A percentile compares a stretch with the other conserved stretches of the same genome.
These are phyloP conservation scores for Prunus fruticosa DNA, from an alignment of 306 rosid genomes.

Conservation along the genomic window DNA sequence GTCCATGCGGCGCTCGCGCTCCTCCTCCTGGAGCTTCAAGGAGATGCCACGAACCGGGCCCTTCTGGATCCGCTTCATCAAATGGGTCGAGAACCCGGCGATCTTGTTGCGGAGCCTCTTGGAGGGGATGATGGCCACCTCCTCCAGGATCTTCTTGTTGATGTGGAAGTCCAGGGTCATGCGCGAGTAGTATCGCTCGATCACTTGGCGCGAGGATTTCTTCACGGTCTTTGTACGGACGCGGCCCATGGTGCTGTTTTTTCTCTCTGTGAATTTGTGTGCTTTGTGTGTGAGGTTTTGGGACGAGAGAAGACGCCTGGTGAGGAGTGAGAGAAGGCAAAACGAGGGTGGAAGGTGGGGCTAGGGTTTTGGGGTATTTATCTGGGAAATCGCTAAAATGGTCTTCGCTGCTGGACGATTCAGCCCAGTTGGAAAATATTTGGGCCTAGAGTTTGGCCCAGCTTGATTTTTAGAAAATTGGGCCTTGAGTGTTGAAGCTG, in stretches of 20 bases:
- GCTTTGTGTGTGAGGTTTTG: too few relatives aligned
- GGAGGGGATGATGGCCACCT: constrained; percentile 55
- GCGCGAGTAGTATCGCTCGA: constrained; percentile 52
- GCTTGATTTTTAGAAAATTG: neutral
- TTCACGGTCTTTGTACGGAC: constrained; percentile 70
- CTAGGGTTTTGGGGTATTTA: constrained; percentile 15
- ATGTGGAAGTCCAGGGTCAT: constrained; percentile 66
- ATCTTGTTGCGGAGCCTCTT: constrained; percentile 67
- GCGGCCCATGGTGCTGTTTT: constrained; percentile 43
- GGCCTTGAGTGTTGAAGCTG: neutral
- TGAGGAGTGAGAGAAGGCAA: neutral
- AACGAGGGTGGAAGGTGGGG: neutral
- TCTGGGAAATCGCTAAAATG: neutral
- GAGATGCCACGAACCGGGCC: constrained; percentile 71
- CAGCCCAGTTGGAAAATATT: neutral
- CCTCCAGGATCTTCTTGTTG: constrained; percentile 58
- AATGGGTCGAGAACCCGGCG: constrained; percentile 69
- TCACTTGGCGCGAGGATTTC: constrained; percentile 64
- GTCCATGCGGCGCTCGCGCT: constrained; percentile 70
- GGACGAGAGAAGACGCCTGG: neutral
- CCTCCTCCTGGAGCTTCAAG: constrained; percentile 69
- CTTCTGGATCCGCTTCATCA: constrained; percentile 66
- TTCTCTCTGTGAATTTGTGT: neutral
- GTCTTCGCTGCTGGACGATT: neutral
- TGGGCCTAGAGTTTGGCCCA: neutral